Conservation (phyloP, 176 grass and related monocot genomes). For the Oryza brachyantha region DNA sequence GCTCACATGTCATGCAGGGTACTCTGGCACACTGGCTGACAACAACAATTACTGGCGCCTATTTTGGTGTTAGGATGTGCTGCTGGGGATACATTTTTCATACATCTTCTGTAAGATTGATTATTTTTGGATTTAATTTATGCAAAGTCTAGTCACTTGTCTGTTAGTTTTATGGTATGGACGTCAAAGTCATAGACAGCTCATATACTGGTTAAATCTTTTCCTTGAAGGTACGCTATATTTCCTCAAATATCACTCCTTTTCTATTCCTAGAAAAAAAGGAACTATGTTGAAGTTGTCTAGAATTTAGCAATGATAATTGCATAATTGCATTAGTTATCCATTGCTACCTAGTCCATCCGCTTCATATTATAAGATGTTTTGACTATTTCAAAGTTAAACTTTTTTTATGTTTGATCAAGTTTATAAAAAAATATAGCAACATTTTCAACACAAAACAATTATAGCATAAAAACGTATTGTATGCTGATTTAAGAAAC, state of each 20-base stretch:
- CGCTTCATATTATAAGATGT: too few species aligned
- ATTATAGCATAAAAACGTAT: too few species aligned
- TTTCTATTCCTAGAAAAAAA: conserved; percentile 1
- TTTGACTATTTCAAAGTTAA: too few species aligned
- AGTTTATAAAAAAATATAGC: too few species aligned
- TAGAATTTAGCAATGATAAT: conserved; percentile 21
- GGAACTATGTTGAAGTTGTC: conserved; percentile 21
- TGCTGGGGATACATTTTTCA: conserved; percentile 17
- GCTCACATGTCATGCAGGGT: conserved; percentile 27
- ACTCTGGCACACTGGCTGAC: conserved; percentile 4
- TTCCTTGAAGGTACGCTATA: neutral
- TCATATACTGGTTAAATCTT: conserved; percentile 3
- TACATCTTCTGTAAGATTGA: neutral
- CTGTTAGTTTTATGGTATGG: conserved; percentile 10
- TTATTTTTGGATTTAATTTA: neutral
- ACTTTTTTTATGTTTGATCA: too few species aligned
- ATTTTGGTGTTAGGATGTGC: conserved; percentile 24
- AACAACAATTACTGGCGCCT: neutral
- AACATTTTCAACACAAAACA: too few species aligned
- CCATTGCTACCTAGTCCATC: conserved; percentile 26
- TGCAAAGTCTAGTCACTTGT: neutral
- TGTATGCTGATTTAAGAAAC: too few species aligned
- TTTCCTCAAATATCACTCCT: neutral
- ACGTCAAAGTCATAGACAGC: neutral
- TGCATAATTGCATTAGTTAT: conserved; percentile 26